A percentile compares a stretch with the other conserved stretches of the same genome.
phyloP scores from a whole-genome alignment of 78 protist species.

The Cavenderia fasciculata region DNA sequence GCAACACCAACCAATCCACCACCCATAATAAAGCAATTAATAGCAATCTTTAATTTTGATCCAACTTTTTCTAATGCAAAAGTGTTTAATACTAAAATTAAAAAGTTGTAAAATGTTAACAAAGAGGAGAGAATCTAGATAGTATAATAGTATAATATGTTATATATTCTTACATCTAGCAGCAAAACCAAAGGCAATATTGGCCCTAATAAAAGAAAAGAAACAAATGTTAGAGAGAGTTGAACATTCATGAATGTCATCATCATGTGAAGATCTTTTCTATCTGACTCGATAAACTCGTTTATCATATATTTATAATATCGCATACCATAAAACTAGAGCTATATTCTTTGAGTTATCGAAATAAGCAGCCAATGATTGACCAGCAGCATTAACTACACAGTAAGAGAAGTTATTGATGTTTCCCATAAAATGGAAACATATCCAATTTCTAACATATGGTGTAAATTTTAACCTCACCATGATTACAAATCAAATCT shows the following conservation, averaged over 20 bases:
- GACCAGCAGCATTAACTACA: conserved; percentile 67
- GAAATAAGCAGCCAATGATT: conserved; percentile 2
- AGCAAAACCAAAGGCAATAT: conserved; percentile 75
- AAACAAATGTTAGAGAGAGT: no score
- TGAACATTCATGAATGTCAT: no score
- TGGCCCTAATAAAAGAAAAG: no score
- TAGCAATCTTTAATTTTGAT: conserved; percentile 15
- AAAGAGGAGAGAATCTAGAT: background rate
- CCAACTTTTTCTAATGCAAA: conserved; percentile 35
- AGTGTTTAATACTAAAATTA: conserved; percentile 51
- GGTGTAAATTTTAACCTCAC: background rate
- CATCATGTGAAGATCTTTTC: background rate
- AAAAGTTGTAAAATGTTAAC: background rate
- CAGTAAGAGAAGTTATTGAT: conserved; percentile 77
- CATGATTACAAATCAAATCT: no score
- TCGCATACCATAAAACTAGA: conserved; percentile 32
- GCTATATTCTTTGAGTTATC: conserved; percentile 24
- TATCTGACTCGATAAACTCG: background rate
- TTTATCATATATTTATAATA: background rate
- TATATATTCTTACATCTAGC: conserved; percentile 28
- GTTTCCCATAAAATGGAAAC: conserved; percentile 77
- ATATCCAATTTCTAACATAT: conserved; percentile 68
- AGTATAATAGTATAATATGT: no score
- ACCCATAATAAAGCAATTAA: conserved; percentile 33
- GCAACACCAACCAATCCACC: conserved; percentile 68